These are phyloP conservation scores for Puccinia triticina DNA, from an alignment of 1,284 basidiomycete species.

Conservation along the genomic window DNA sequence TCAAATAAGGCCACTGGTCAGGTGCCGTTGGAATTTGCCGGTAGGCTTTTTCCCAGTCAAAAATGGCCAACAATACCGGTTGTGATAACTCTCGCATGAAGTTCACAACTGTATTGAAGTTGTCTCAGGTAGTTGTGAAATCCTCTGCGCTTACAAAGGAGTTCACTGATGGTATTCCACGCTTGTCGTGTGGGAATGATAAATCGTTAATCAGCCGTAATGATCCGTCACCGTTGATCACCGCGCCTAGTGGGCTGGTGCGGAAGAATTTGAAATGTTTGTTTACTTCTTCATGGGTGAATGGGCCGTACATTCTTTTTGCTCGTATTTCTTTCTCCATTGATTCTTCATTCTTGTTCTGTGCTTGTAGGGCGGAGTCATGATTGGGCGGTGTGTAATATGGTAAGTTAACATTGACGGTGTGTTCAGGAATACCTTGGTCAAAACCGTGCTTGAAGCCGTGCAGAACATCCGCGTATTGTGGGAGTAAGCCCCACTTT, in stretches of 20 bases:
- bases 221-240: background rate
- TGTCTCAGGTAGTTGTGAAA: no score
- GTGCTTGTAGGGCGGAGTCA: no score
- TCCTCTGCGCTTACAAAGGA: background rate
- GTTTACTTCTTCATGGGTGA: background rate
- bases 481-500: no score
- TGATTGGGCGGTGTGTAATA: no score
- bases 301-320: background rate
- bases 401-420: no score
- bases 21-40: background rate
- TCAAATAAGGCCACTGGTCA: background rate
- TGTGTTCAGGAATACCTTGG: no score
- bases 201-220: background rate
- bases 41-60: constrained; percentile 6
- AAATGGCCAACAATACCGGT: background rate
- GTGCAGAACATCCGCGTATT: no score
- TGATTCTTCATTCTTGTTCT: no score
- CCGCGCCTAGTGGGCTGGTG: background rate
- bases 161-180: background rate
- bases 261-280: no score
- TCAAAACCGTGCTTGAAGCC: no score
- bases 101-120: background rate
- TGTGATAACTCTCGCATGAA: background rate
- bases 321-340: no score
- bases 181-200: background rate